phyloP scores from a whole-genome alignment of 1,284 basidiomycete species.

The Neonothopanus nambi region DNA sequence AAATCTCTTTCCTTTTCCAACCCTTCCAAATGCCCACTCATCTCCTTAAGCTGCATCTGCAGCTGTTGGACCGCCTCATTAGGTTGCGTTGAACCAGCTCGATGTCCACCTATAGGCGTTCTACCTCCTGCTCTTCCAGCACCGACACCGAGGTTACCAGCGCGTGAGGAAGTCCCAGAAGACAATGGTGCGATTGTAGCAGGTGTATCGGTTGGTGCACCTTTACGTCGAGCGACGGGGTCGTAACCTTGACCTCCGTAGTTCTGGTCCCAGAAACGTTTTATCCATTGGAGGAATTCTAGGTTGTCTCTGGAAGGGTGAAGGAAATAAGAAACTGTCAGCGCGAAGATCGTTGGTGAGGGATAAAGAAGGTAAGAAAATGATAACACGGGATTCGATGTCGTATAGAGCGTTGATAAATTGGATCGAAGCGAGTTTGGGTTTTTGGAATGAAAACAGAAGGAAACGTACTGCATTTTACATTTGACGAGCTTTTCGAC shows the following conservation, averaged over 20 bases:
- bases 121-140: slow-evolving; percentile 55
- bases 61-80: slow-evolving; percentile 61
- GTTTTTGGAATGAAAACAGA: too few species aligned
- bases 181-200: slow-evolving; percentile 74
- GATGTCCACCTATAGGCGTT: slow-evolving; percentile 69
- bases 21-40: slow-evolving; percentile 82
- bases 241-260: slow-evolving; percentile 91
- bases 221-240: slow-evolving; percentile 77
- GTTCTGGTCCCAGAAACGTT: slow-evolving; percentile 94
- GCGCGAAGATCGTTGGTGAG: background rate
- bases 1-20: slow-evolving; percentile 96
- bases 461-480: slow-evolving; percentile 90
- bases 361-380: background rate
- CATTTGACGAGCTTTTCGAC: slow-evolving; percentile 94
- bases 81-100: slow-evolving; percentile 59
- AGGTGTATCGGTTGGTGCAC: slow-evolving; percentile 71
- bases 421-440: too few species aligned
- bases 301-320: slow-evolving; percentile 80
- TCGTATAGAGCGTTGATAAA: too few species aligned
- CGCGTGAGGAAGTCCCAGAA: slow-evolving; percentile 29
- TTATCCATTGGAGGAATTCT: slow-evolving; percentile 98
- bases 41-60: slow-evolving; percentile 80
- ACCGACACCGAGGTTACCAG: slow-evolving; percentile 30
- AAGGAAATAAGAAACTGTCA: slow-evolving; percentile 5
- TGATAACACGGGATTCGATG: too few species aligned